These are phyloP conservation scores for Quercus rubra DNA, from an alignment of 306 rosid species.

Conservation along the genomic window DNA sequence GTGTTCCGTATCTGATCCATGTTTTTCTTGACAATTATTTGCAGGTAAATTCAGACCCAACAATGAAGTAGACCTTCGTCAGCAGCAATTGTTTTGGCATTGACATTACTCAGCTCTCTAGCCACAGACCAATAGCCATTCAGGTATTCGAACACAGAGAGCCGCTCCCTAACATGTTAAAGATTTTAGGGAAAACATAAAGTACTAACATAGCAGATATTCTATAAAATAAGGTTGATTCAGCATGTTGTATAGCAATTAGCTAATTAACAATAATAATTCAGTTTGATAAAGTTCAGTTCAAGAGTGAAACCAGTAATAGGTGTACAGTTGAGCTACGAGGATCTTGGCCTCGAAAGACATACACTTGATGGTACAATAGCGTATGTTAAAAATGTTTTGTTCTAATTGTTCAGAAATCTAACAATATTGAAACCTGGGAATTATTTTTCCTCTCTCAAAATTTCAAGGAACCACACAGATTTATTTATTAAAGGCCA, in stretches of 20 bases:
- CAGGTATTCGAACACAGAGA: not conserved
- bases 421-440: too few species aligned
- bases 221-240: not conserved
- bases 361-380: too few species aligned
- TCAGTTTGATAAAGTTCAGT: not conserved
- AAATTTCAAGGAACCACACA: not conserved
- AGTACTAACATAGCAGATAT: not conserved
- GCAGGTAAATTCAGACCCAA: not conserved
- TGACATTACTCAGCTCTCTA: not conserved
- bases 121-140: not conserved
- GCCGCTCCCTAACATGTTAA: not conserved
- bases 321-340: too few species aligned
- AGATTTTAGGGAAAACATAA: not conserved
- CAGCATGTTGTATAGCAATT: not conserved
- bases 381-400: too few species aligned
- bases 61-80: not conserved
- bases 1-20: constrained; percentile 1
- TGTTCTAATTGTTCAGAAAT: too few species aligned
- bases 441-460: not conserved
- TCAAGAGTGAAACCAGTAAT: not conserved
- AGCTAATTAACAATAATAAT: not conserved
- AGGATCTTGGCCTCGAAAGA: too few species aligned
- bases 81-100: not conserved
- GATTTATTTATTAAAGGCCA: too few species aligned
- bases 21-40: not conserved